A percentile compares a stretch with the other conserved stretches of the same genome.
These are phyloP conservation scores for Fusarium neocosmosporiellum DNA, from an alignment of 2,329 filamentous ascomycete species.

Conservation along the genomic window DNA sequence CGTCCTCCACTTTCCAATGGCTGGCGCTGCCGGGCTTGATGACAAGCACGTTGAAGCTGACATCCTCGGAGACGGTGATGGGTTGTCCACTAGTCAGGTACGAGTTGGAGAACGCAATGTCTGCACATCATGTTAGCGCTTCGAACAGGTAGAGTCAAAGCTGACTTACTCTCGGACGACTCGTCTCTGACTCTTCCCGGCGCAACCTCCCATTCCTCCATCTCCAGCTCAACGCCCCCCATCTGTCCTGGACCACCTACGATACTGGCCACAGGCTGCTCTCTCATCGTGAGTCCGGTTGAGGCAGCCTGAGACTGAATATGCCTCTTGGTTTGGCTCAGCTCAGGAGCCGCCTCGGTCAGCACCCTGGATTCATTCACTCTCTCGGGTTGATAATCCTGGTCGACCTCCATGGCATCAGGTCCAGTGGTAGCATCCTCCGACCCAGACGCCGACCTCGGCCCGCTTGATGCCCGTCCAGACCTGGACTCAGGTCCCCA, in stretches of 20 bases:
- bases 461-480: neutral
- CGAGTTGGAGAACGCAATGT: slow-evolving; percentile 57
- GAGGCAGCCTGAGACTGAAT: neutral
- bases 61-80: slow-evolving; percentile 50
- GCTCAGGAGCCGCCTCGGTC: neutral
- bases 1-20: slow-evolving; percentile 44
- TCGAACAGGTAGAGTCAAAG: neutral
- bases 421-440: neutral
- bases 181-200: slow-evolving; percentile 53
- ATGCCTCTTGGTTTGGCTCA: neutral
- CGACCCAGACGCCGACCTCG: slow-evolving; percentile 4
- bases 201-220: slow-evolving; percentile 59
- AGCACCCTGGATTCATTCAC: neutral
- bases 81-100: slow-evolving; percentile 53
- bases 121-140: slow-evolving; percentile 38
- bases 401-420: slow-evolving; percentile 19
- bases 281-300: neutral
- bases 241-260: slow-evolving; percentile 1
- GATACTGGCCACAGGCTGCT: neutral
- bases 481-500: slow-evolving; percentile 23
- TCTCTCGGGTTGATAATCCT: neutral
- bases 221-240: slow-evolving; percentile 42
- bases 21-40: slow-evolving; percentile 53
- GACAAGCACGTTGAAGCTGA: slow-evolving; percentile 54
- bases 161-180: slow-evolving; percentile 51